Evolutionary conservation across 441 rosid genomes (phyloP).

Genomic region (Jatropha podagrica): DNA sequence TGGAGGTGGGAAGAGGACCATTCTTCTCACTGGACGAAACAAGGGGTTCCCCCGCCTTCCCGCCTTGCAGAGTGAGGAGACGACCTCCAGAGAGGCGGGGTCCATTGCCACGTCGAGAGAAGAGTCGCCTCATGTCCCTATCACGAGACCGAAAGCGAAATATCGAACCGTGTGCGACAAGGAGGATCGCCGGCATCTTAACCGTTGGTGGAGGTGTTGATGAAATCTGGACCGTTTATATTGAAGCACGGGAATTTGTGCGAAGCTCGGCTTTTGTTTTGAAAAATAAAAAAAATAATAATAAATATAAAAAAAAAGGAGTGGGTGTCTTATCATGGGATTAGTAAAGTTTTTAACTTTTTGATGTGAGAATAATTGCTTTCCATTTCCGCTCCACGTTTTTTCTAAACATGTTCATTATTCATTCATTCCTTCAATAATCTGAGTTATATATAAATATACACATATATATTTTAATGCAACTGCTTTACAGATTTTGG

Average conservation of each 20-base stretch:
- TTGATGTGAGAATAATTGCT: slow-evolving; percentile 35
- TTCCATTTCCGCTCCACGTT: slow-evolving; percentile 14
- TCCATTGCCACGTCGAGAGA: slow-evolving; percentile 42
- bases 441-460: neutral
- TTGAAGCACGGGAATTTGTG: slow-evolving; percentile 12
- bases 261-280: neutral
- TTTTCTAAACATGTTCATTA: too few relatives aligned
- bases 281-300: neutral
- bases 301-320: slow-evolving; percentile 6
- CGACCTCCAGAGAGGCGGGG: slow-evolving; percentile 19
- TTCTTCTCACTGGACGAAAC: slow-evolving; percentile 8
- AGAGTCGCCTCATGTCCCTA: slow-evolving; percentile 32
- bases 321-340: slow-evolving; percentile 38
- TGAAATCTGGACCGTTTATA: slow-evolving; percentile 39
- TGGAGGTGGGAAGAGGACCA: neutral
- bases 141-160: slow-evolving; percentile 69
- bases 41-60: slow-evolving; percentile 29
- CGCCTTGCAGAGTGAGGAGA: slow-evolving; percentile 36
- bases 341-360: slow-evolving; percentile 39
- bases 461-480: neutral
- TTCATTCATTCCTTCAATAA: neutral
- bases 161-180: slow-evolving; percentile 49
- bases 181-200: slow-evolving; percentile 17
- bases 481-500: neutral
- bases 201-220: slow-evolving; percentile 24